Base-by-base conservation (phyloP, 345 rosid genomes). In the Adansonia digitata region DNA sequence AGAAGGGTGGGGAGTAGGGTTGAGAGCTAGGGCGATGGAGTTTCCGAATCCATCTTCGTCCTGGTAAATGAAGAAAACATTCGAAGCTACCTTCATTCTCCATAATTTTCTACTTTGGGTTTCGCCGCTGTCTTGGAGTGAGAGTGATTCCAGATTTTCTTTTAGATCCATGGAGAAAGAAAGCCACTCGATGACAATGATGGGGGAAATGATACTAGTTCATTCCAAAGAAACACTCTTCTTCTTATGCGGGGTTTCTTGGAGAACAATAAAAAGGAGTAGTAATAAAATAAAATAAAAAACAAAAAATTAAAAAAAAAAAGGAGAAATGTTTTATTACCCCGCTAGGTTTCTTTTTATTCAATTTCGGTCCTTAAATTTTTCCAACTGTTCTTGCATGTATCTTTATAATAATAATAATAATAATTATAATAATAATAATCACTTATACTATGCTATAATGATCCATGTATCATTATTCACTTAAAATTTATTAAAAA, bases 51-150 rank as follows among this genome's bases (percentile, higher is more conserved):
- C 95, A 43, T 89, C 89, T 24, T 80, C 4, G 66, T 84, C 97
- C 7, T 75, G 79, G 72, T 81, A 82, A 24, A 90, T 78, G 77
- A 91, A 75, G n/a, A 93, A 72, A 4, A 87, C 42, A 62, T 73
- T 90, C 51, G 85, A 80, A 69, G 93, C 88, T 14, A 90, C 84
- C 83, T 90, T 90, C 89, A 86, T 86, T 35, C 60, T 67, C 64
- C 1, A 26, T 46, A 34, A 26, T 7, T 24, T 39, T 43, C 1
- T 8, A 37, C 24, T 59, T 40, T 8, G 51, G n/a, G 2, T 40
- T 26, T 39, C 69, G 26, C 15, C 63, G 39, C 10, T 42, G 43
- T 45, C 45, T 18, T n/a, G 67, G 29, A 73, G 68, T 29, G 67
- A 59, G n/a, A 73, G 69, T n/a, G 76, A 73, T 18, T 46, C 57